Conservation (phyloP, 768 basidiomycete species). For the Tephrocybe sp. region DNA sequence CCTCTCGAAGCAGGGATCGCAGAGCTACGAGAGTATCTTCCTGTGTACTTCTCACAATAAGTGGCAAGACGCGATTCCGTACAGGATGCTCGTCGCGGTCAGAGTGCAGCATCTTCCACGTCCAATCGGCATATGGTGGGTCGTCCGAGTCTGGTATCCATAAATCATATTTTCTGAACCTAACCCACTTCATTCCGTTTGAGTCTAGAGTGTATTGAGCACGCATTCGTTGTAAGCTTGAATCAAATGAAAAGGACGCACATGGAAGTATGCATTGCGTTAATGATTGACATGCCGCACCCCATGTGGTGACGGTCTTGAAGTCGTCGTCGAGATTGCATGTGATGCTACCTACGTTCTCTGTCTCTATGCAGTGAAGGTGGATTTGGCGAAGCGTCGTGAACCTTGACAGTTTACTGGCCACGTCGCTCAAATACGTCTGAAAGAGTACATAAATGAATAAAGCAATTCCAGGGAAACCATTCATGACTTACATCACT, state of each 20-base stretch:
- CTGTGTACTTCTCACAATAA: neutral
- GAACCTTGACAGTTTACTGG: slow-evolving; percentile 28
- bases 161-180: slow-evolving; percentile 11
- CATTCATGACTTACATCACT: slow-evolving; percentile 23
- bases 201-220: slow-evolving; percentile 4
- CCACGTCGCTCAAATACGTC: slow-evolving; percentile 28
- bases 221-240: neutral
- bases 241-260: slow-evolving; percentile 19
- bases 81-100: slow-evolving; percentile 22
- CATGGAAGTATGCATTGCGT: slow-evolving; percentile 35
- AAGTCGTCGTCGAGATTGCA: slow-evolving; percentile 35
- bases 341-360: slow-evolving; percentile 26
- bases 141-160: slow-evolving; percentile 29
- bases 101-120: slow-evolving; percentile 19
- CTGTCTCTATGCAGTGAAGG: slow-evolving; percentile 33
- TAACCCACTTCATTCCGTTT: slow-evolving; percentile 16
- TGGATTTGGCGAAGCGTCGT: slow-evolving; percentile 29
- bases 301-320: slow-evolving; percentile 36
- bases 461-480: neutral
- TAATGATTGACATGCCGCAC: slow-evolving; percentile 34
- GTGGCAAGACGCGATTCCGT: slow-evolving; percentile 16
- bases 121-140: slow-evolving; percentile 22
- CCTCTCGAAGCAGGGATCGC: no score
- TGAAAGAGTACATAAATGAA: slow-evolving; percentile 1
- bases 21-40: neutral